Evolutionary conservation across 2,329 filamentous ascomycete genomes (phyloP).

Genomic region (Sclerotinia subarctica): DNA sequence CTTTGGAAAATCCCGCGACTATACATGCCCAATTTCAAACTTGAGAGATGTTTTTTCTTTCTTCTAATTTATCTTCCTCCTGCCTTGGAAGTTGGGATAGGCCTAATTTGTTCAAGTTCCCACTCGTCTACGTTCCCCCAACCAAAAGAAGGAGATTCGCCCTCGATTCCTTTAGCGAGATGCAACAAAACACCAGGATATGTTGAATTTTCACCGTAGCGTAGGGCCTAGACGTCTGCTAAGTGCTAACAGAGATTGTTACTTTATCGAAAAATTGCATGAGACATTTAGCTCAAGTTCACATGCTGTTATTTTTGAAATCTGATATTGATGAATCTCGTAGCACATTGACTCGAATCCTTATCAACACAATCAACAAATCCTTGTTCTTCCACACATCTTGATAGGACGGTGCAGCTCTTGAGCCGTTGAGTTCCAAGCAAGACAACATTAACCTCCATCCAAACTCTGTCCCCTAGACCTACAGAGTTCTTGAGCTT

Average conservation of each 20-base stretch:
- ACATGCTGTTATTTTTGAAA: neutral
- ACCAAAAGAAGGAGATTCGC: neutral
- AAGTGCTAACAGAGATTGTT: neutral
- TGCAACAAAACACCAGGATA: neutral
- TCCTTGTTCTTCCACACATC: neutral
- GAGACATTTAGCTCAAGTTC: neutral
- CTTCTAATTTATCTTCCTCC: neutral
- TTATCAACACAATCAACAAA: neutral
- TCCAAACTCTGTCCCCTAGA: neutral
- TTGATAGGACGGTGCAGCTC: neutral
- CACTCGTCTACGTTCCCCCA: neutral
- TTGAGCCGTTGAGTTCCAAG: neutral
- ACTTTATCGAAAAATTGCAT: neutral
- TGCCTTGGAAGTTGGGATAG: too few species aligned
- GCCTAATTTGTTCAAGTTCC: neutral
- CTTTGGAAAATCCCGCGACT: neutral
- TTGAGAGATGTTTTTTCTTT: neutral
- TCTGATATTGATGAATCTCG: neutral
- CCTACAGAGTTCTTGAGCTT: neutral
- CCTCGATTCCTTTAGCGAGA: neutral
- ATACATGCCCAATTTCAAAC: neutral
- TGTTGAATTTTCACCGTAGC: too few species aligned
- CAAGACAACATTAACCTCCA: neutral
- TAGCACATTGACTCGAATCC: neutral
- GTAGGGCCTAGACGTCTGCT: neutral